These are phyloP conservation scores for Paecilomyces dactylethromorphus DNA, from an alignment of 2,329 filamentous ascomycete species.

Conservation along the genomic window DNA sequence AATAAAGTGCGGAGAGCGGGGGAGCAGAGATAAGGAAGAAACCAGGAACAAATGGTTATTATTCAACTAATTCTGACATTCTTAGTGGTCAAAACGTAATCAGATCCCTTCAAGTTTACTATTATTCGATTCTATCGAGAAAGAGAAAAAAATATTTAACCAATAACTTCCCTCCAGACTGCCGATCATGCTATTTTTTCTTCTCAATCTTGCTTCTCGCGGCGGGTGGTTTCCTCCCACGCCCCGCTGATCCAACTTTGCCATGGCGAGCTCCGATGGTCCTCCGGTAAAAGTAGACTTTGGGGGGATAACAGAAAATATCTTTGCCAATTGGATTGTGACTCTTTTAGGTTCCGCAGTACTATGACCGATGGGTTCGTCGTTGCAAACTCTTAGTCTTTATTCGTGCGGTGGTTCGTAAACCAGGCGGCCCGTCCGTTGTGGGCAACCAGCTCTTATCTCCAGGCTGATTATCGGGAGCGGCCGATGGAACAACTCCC, in stretches of 20 bases:
- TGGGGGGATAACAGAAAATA: not conserved
- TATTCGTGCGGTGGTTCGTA: not conserved
- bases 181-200: not conserved
- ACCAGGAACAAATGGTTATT: not conserved
- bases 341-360: not conserved
- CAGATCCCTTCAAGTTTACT: not conserved
- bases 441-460: not conserved
- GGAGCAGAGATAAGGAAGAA: not conserved
- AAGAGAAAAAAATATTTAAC: not conserved
- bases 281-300: not conserved
- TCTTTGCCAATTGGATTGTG: not conserved
- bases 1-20: not conserved
- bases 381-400: not conserved
- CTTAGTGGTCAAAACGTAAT: not conserved
- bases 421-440: not conserved
- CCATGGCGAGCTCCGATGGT: not conserved
- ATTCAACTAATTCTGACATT: not conserved
- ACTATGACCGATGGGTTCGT: not conserved
- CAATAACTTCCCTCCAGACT: not conserved
- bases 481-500: not conserved
- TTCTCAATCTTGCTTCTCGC: not conserved
- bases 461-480: not conserved
- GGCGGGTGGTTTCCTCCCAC: not conserved
- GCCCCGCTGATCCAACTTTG: not conserved
- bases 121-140: not conserved